Percentiles rank a stretch among this genome's conserved stretches.
These are phyloP conservation scores for Allium cepa DNA, from an alignment of 106 monocot genomes.

Conservation along the genomic window DNA sequence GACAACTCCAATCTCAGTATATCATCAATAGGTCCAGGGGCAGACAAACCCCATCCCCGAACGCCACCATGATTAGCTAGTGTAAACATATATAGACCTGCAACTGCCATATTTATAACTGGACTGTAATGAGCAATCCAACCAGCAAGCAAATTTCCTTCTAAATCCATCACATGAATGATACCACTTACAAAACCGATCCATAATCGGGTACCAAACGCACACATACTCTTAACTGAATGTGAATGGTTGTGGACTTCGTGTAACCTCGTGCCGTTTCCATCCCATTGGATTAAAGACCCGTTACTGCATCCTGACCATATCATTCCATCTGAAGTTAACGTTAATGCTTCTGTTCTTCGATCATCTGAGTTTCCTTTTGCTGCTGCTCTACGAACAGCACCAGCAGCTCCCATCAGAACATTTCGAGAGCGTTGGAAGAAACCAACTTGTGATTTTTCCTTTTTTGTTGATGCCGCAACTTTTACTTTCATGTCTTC, in stretches of 20 bases:
- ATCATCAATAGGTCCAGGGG: constrained; percentile 70
- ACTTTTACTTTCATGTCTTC: constrained; percentile 81
- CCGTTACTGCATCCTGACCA: constrained; percentile 93
- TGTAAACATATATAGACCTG: constrained; percentile 62
- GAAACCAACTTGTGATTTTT: constrained; percentile 76
- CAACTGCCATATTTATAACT: constrained; percentile 75
- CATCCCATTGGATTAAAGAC: constrained; percentile 85
- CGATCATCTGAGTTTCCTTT: constrained; percentile 77
- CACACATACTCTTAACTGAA: constrained; percentile 66
- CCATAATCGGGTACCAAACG: constrained; percentile 73
- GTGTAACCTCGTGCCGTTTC: constrained; percentile 71
- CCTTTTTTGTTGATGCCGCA: constrained; percentile 52
- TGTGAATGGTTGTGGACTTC: constrained; percentile 63
- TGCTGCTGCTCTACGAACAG: constrained; percentile 72
- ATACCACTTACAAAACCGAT: constrained; percentile 74
- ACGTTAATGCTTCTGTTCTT: constrained; percentile 61
- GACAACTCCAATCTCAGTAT: constrained; percentile 54
- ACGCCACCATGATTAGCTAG: constrained; percentile 93
- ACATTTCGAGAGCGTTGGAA: constrained; percentile 93
- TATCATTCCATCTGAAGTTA: constrained; percentile 64
- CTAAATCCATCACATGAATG: constrained; percentile 71
- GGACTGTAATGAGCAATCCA: constrained; percentile 90
- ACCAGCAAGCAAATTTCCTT: constrained; percentile 61
- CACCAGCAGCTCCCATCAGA: constrained; percentile 92
- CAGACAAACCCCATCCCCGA: constrained; percentile 76